Evolutionary conservation across 2,329 filamentous ascomycete genomes (phyloP).

Genomic region (Mycosphaerelloides madeirae): DNA sequence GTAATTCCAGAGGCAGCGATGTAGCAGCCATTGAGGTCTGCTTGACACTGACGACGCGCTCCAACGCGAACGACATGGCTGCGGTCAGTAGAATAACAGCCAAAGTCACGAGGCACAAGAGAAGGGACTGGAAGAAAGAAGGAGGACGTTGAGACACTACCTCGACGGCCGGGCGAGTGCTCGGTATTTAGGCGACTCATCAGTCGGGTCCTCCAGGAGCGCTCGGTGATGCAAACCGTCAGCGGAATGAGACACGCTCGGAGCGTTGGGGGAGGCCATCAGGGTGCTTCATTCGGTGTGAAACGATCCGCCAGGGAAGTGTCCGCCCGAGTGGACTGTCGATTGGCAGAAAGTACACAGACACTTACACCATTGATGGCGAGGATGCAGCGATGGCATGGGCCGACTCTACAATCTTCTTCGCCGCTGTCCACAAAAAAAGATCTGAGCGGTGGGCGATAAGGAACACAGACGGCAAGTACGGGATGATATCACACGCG

Average conservation of each 20-base stretch:
- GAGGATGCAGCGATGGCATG: too few species aligned
- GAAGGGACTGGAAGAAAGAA: background rate
- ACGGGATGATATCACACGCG: too few species aligned
- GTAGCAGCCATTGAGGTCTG: constrained; percentile 22
- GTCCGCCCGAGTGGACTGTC: too few species aligned
- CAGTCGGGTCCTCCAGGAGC: background rate
- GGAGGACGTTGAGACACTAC: background rate
- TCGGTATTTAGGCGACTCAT: background rate
- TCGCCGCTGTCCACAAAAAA: too few species aligned
- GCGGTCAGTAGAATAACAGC: background rate
- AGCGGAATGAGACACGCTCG: constrained; percentile 2
- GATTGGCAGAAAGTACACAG: too few species aligned
- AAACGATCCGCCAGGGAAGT: too few species aligned
- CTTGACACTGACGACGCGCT: constrained; percentile 14
- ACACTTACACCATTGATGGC: too few species aligned
- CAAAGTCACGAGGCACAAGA: background rate
- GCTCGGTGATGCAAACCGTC: constrained; percentile 1
- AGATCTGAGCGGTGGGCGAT: too few species aligned
- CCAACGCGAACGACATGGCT: constrained; percentile 9
- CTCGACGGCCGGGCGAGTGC: too few species aligned
- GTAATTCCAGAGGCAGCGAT: constrained; percentile 31
- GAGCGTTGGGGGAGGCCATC: constrained; percentile 6
- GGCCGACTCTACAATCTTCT: too few species aligned
- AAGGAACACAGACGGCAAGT: too few species aligned
- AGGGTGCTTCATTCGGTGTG: constrained; percentile 1